A percentile compares a stretch with the other conserved stretches of the same genome.
Evolutionary conservation across 495 filamentous ascomycete genomes (phyloP).

Genomic region (Daldinia vernicosa): DNA sequence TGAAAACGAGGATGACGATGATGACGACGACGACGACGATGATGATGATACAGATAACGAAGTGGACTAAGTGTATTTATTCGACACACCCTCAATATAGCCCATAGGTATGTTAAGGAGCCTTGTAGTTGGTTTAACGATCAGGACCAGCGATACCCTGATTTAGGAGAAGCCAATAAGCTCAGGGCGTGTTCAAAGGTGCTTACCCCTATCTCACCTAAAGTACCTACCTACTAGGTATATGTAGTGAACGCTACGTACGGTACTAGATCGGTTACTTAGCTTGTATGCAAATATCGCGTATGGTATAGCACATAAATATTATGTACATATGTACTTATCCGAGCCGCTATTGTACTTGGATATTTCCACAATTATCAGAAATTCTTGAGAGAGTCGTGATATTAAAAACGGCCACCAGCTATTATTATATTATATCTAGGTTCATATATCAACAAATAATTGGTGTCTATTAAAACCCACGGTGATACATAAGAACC

Average conservation of each 20-base stretch:
- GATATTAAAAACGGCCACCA: constrained; percentile 31
- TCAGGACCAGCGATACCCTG: constrained; percentile 7
- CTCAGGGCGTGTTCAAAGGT: not conserved
- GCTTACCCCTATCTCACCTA: not conserved
- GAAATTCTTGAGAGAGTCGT: constrained; percentile 32
- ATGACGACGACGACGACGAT: constrained; percentile 44
- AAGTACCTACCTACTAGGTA: not conserved
- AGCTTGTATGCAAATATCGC: constrained; percentile 26
- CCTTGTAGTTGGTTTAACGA: not conserved
- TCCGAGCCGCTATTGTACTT: constrained; percentile 29
- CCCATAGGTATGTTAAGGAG: not conserved
- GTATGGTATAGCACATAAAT: constrained; percentile 1
- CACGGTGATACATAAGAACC: not conserved
- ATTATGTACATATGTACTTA: constrained; percentile 37
- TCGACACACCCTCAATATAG: not conserved
- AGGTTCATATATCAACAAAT: constrained; percentile 1
- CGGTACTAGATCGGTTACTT: not conserved
- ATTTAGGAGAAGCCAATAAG: constrained; percentile 15
- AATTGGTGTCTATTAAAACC: not conserved
- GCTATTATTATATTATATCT: constrained; percentile 8
- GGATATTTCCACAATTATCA: constrained; percentile 36
- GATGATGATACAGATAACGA: constrained; percentile 42
- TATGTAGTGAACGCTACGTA: not conserved
- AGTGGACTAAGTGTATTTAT: constrained; percentile 24
- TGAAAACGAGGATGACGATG: constrained; percentile 70